Percentiles rank a stretch among this genome's conserved stretches.
Conservation (phyloP, 2,329 filamentous ascomycete genomes). For the Aspergillus sp. region DNA sequence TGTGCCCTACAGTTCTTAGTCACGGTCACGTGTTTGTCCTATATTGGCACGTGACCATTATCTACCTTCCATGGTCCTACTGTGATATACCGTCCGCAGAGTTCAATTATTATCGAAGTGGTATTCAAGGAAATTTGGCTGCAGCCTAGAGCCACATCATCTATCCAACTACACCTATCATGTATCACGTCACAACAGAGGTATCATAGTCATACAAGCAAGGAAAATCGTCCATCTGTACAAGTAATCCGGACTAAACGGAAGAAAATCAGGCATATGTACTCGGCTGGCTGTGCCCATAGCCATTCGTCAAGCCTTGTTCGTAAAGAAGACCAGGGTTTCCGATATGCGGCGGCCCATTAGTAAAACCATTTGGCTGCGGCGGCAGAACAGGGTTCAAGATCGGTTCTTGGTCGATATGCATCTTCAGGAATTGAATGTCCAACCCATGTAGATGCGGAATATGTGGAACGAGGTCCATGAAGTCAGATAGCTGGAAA, state of each 20-base stretch:
- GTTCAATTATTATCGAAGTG: background rate
- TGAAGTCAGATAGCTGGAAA: conserved; percentile 48
- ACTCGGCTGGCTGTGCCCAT: conserved; percentile 36
- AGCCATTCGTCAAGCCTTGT: conserved; percentile 36
- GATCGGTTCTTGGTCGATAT: conserved; percentile 39
- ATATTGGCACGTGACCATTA: background rate
- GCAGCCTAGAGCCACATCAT: background rate
- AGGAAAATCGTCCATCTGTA: conserved; percentile 34
- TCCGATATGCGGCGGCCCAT: conserved; percentile 21
- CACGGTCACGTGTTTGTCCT: conserved; percentile 3
- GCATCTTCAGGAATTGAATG: conserved; percentile 41
- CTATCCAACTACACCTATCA: conserved; percentile 20
- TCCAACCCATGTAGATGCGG: conserved; percentile 47
- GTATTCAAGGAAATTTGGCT: background rate
- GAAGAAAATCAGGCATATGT: conserved; percentile 40
- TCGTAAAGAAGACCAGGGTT: conserved; percentile 21
- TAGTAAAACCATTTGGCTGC: conserved; percentile 33
- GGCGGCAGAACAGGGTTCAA: conserved; percentile 14
- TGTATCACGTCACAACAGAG: conserved; percentile 33
- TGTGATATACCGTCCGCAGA: no score
- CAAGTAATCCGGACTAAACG: conserved; percentile 17
- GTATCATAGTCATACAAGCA: conserved; percentile 46
- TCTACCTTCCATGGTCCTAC: background rate
- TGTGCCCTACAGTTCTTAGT: conserved; percentile 23
- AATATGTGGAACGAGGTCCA: conserved; percentile 49